Evolutionary conservation across 495 filamentous ascomycete genomes (phyloP), one percentile per base, ranked within the genome.

Genomic region (Copromyces sp.): DNA sequence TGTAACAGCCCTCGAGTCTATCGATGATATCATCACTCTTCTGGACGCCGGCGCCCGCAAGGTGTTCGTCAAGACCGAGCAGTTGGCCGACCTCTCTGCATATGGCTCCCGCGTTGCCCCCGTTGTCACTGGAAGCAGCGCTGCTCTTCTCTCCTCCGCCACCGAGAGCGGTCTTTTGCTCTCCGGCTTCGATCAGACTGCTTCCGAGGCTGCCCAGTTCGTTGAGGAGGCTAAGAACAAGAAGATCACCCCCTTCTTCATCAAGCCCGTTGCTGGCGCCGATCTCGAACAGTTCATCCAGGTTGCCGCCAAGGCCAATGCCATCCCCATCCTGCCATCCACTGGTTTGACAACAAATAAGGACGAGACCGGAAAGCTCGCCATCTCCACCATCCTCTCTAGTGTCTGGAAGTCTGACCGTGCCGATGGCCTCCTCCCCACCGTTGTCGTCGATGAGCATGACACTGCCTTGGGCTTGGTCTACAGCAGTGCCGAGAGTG

Each of bases 401-500:
- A 83, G 87, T 0, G 84, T 86, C 16, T 90, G 92, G 76, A 88
- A 86, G 24, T 92, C 91, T n/a, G 95, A 98, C 78, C 86, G 94
- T 41, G 77, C 86, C n/a, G 97, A 97, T 79, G 90, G 92, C 7
- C 82, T 99, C 9, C 87, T 95, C 73, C 91, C 94, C 3, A 98
- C 95, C 0, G 84, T 96, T 7, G 95, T 99, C 3, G 91, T 90
- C 17, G 93, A 98, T 80, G 94, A 97, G 82, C 84, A 90, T n/a
- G 95, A 94, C 0, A 81, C 90, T 2, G 93, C 92, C 29, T 84
- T 99, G 16, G 95, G 95, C 0, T 78, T 98, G 72, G 95, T 98
- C 3, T 99, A 97, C 85, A 97, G 94, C 79, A 97, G 90, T 72
- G 87, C 90, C 74, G 93, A 97, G 81, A 98, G 94, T 79, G 89